Evolutionary conservation across 2,329 filamentous ascomycete genomes (phyloP).

Genomic region (Pseudocercospora macadamiae): DNA sequence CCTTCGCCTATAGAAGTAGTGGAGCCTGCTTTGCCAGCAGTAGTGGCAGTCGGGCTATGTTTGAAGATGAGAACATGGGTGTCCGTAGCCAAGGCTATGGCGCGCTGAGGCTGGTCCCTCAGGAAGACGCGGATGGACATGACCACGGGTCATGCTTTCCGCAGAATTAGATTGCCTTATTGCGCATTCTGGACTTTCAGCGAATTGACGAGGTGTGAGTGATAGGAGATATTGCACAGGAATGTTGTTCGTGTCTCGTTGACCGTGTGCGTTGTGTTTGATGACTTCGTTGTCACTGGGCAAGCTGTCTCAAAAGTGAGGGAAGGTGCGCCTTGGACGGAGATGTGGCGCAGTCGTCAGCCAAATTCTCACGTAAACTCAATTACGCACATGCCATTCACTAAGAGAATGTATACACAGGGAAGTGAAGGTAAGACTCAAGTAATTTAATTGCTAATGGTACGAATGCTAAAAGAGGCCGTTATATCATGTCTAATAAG

Average conservation of each 20-base stretch:
- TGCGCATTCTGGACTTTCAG: constrained; percentile 7
- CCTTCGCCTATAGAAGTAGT: constrained; percentile 38
- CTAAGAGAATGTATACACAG: too few relatives aligned
- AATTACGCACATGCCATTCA: too few relatives aligned
- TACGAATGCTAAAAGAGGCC: neutral
- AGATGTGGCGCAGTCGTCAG: neutral
- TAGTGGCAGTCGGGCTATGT: constrained; percentile 69
- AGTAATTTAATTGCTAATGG: neutral
- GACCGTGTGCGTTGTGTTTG: neutral
- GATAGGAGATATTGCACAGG: too few relatives aligned
- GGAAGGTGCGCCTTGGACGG: too few relatives aligned
- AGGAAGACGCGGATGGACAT: constrained; percentile 78
- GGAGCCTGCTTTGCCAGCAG: constrained; percentile 56
- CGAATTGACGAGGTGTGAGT: neutral
- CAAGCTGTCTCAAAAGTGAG: neutral
- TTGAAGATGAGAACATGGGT: constrained; percentile 83
- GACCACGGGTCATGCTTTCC: constrained; percentile 20
- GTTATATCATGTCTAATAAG: neutral
- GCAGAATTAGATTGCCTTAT: neutral
- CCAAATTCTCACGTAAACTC: too few relatives aligned
- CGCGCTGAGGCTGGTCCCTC: constrained; percentile 82
- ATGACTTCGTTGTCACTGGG: constrained; percentile 1
- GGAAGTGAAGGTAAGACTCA: neutral
- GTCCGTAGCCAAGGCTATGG: constrained; percentile 80
- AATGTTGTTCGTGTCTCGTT: too few relatives aligned